These are phyloP conservation scores for Trichosporon sp. DNA, from an alignment of 1,284 basidiomycete genomes.

Conservation along the genomic window DNA sequence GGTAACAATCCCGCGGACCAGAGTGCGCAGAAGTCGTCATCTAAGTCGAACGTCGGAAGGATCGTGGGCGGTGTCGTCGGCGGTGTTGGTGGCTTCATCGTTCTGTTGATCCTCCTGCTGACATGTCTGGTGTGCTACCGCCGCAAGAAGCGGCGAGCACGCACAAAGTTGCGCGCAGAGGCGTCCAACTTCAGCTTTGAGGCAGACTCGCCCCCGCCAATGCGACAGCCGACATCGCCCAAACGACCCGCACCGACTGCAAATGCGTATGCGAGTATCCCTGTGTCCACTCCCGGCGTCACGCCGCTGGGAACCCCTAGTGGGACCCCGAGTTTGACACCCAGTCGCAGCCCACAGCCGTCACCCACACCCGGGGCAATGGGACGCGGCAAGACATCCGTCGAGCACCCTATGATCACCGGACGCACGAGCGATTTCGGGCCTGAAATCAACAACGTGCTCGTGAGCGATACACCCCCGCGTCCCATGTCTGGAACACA, in stretches of 20 bases:
- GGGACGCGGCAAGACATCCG: neutral
- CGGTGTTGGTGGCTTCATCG: constrained; percentile 1
- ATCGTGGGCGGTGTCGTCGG: constrained; percentile 17
- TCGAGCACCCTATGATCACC: constrained; percentile 13
- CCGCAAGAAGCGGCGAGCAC: constrained; percentile 3
- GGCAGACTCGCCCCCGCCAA: neutral
- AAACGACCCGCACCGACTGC: neutral
- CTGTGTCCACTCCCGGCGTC: neutral
- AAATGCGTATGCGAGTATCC: neutral
- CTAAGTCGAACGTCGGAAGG: constrained; percentile 7
- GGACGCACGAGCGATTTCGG: neutral
- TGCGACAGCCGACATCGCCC: neutral
- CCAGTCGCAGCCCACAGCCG: neutral
- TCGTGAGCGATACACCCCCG: neutral
- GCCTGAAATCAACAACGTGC: neutral
- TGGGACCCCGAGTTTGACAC: neutral
- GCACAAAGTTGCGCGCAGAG: constrained; percentile 3
- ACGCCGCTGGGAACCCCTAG: neutral
- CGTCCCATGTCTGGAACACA: constrained; percentile 2
- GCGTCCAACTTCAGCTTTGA: constrained; percentile 15
- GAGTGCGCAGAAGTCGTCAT: constrained; percentile 12
- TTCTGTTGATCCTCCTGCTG: constrained; percentile 3
- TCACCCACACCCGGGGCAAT: constrained; percentile 7
- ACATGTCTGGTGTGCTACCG: constrained; percentile 11
- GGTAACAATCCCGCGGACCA: constrained; percentile 10